Evolutionary conservation across 1,284 basidiomycete species (phyloP).

Genomic region (Naganishia sp.): DNA sequence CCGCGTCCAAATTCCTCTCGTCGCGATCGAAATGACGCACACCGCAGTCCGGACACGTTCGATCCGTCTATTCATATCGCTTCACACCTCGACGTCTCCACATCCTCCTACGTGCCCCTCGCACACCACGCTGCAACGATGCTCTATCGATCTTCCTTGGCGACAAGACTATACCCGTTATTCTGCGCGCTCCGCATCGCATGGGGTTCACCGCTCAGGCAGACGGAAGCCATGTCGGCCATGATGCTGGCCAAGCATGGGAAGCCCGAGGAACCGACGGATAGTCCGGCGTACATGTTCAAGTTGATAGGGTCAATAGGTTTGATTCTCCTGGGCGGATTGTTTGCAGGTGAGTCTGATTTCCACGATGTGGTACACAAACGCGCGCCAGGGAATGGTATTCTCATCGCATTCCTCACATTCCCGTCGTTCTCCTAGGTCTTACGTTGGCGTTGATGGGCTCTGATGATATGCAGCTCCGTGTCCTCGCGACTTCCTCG

Average conservation of each 20-base stretch:
- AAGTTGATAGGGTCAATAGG: slow-evolving; percentile 66
- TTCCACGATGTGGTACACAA: background rate
- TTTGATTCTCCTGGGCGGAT: slow-evolving; percentile 75
- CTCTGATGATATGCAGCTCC: slow-evolving; percentile 86
- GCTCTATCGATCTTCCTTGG: slow-evolving; percentile 14
- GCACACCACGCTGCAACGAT: background rate
- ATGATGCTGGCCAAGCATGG: slow-evolving; percentile 3
- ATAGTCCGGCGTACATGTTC: slow-evolving; percentile 59
- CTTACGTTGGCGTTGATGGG: slow-evolving; percentile 93
- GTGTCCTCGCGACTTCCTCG: slow-evolving; percentile 78
- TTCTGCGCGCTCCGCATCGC: slow-evolving; percentile 18
- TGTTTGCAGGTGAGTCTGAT: slow-evolving; percentile 71
- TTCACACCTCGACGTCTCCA: too few relatives aligned
- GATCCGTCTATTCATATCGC: background rate
- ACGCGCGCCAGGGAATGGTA: background rate
- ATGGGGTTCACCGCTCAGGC: slow-evolving; percentile 17
- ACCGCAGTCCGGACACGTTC: slow-evolving; percentile 1
- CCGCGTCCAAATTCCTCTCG: background rate
- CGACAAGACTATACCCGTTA: slow-evolving; percentile 12
- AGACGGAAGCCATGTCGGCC: slow-evolving; percentile 6
- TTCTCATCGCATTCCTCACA: background rate
- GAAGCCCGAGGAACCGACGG: slow-evolving; percentile 43
- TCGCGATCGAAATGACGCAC: slow-evolving; percentile 21
- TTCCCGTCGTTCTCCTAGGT: slow-evolving; percentile 37
- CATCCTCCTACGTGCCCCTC: background rate